phyloP scores from a whole-genome alignment of 2,329 filamentous ascomycete species.

The Xylaria arbuscula region DNA sequence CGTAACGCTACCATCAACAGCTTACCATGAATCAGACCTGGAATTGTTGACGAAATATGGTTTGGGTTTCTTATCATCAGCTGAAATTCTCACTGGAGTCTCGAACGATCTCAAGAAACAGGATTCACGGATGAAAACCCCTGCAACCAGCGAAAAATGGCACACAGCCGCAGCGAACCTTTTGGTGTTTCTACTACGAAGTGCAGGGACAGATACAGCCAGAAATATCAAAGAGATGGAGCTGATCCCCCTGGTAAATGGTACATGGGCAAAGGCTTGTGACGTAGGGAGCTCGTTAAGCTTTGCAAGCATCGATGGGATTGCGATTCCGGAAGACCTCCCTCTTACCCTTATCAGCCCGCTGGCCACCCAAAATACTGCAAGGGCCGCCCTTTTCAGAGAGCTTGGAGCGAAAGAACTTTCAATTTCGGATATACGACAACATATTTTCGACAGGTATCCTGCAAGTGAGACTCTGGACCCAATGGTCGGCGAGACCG shows the following conservation, averaged over 20 bases:
- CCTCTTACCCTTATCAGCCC: conserved; percentile 7
- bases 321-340: conserved; percentile 31
- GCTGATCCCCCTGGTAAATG: conserved; percentile 39
- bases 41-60: not conserved
- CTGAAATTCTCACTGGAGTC: conserved; percentile 7
- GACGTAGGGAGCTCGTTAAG: conserved; percentile 3
- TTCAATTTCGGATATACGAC: conserved; percentile 7
- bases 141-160: conserved; percentile 37
- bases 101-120: conserved; percentile 24
- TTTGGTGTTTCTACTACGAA: conserved; percentile 10
- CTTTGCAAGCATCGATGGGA: conserved; percentile 25
- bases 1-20: not conserved
- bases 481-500: not conserved
- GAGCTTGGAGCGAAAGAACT: conserved; percentile 3
- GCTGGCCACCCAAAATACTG: not conserved
- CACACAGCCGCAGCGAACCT: conserved; percentile 40
- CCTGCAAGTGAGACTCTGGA: not conserved
- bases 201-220: not conserved
- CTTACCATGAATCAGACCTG: conserved; percentile 37
- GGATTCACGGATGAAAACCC: conserved; percentile 34
- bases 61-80: not conserved
- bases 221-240: conserved; percentile 13
- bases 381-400: conserved; percentile 16
- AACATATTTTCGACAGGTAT: conserved; percentile 14
- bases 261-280: conserved; percentile 37